Base-by-base conservation (phyloP, 108 stramenopile genomes). In the Poteriospumella lacustris region DNA sequence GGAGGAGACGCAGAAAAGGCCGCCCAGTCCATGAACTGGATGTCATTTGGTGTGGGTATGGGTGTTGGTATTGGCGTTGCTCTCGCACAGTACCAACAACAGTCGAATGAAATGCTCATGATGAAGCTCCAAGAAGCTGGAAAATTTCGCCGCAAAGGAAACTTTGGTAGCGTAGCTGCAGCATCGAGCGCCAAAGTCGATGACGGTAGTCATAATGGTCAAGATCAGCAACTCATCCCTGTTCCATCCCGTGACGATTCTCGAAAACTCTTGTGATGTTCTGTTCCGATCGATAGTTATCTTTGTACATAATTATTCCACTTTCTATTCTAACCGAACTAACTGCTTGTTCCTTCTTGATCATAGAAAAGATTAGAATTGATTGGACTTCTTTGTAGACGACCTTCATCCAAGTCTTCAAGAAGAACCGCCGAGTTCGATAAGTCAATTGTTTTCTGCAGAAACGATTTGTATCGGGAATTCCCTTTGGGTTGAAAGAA, bases 31-130 rank as follows among this genome's bases (percentile, higher is more conserved):
- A 34, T 64, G 5, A 3, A 64, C 5, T 64, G 60, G 60, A 64
- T 64, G 60, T 19, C 29, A 64, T 64, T 64, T 64, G 60, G 60
- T 19, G 60, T 64, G 36, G 31, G 60, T 64, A 3, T 64, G 5
- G 15, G 47, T 52, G 47, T 52, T 52, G 60, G 60, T 5, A 9
- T 64, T 3, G 60, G 60, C 3, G 60, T 64, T 9, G 60, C 60
- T 5, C 9, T 64, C 12, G 60, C 60, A 33, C 28, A 64, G 36
- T 33, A 64, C 9, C 15, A 64, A 19, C 60, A 64, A 64, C 52
- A 56, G 24, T 24, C 15, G 24, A 19, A 19, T 19, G 52, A 56
- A 56, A 19, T 56, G 15, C 19, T 19, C 19, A 56, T 19, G 52
- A 56, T n/a, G n/a, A n/a, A n/a, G n/a, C n/a, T n/a, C n/a, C n/a